These are phyloP conservation scores for Alternaria panax DNA, from an alignment of 2,329 filamentous ascomycete species.

Conservation along the genomic window DNA sequence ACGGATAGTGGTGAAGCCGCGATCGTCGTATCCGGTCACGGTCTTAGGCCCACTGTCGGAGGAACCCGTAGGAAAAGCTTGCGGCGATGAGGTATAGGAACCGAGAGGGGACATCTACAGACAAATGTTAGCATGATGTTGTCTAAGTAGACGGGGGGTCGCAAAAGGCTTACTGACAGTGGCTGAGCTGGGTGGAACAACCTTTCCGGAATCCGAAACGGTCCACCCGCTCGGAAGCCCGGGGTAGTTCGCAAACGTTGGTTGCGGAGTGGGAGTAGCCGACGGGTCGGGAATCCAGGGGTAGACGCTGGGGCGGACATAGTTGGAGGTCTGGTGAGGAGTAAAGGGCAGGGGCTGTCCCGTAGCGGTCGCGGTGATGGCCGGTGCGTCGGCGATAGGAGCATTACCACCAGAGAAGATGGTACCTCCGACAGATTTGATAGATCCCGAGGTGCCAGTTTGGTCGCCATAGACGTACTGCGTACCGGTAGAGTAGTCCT, in stretches of 20 bases:
- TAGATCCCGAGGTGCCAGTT: conserved; percentile 81
- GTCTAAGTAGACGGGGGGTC: conserved; percentile 8
- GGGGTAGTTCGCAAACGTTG: conserved; percentile 56
- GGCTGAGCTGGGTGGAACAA: conserved; percentile 74
- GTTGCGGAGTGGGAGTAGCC: conserved; percentile 58
- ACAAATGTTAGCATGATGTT: conserved; percentile 23
- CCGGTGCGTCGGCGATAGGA: conserved; percentile 65
- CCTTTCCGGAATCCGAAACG: conserved; percentile 79
- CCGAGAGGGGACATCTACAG: conserved; percentile 59
- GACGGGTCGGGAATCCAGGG: conserved; percentile 70
- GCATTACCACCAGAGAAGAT: conserved; percentile 68
- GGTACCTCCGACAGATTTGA: conserved; percentile 77
- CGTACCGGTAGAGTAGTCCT: conserved; percentile 91
- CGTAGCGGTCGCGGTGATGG: conserved; percentile 67
- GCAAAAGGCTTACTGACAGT: conserved; percentile 66
- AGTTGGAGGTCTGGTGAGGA: conserved; percentile 65
- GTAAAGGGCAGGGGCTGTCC: conserved; percentile 73
- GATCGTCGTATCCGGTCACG: conserved; percentile 57
- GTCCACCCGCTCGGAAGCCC: conserved; percentile 82
- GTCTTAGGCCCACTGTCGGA: conserved; percentile 38
- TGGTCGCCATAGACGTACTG: conserved; percentile 83
- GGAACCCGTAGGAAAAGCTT: conserved; percentile 44
- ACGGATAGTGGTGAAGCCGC: conserved; percentile 59
- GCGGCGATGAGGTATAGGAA: conserved; percentile 62
- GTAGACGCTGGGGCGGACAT: conserved; percentile 52